Evolutionary conservation across 2,329 filamentous ascomycete species (phyloP).

Genomic region (Colletotrichum echinochloae): DNA sequence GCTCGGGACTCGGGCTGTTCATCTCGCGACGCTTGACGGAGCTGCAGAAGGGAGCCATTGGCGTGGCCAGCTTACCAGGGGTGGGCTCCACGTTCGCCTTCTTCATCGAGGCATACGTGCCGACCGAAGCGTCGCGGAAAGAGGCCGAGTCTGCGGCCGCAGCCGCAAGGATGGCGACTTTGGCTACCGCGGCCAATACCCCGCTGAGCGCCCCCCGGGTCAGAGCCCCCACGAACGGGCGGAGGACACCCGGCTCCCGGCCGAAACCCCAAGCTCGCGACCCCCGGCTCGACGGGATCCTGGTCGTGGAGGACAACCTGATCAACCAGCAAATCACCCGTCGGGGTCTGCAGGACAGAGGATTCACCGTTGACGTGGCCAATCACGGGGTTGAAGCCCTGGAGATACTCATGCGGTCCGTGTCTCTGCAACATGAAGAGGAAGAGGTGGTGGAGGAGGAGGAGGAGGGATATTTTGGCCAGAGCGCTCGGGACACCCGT

Average conservation of each 20-base stretch:
- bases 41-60: constrained; percentile 83
- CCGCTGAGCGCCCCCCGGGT: constrained; percentile 14
- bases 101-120: constrained; percentile 71
- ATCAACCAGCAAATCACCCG: constrained; percentile 70
- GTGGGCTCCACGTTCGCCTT: constrained; percentile 82
- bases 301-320: constrained; percentile 71
- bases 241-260: constrained; percentile 30
- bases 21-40: constrained; percentile 85
- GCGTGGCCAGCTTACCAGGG: constrained; percentile 75
- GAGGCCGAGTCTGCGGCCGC: constrained; percentile 56
- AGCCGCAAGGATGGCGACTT: constrained; percentile 38
- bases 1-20: constrained; percentile 82
- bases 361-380: constrained; percentile 64
- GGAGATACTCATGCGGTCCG: constrained; percentile 55
- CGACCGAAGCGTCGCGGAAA: constrained; percentile 53
- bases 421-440: constrained; percentile 41
- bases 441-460: too few species aligned
- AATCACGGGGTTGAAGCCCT: constrained; percentile 69
- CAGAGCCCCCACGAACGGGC: constrained; percentile 19
- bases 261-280: constrained; percentile 33
- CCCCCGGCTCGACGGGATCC: constrained; percentile 55
- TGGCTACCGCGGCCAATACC: constrained; percentile 15
- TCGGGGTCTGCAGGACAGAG: constrained; percentile 62
- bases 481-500: not conserved
- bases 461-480: constrained; percentile 27